These are phyloP conservation scores for Psidium guajava DNA, from an alignment of 345 rosid species.

Conservation along the genomic window DNA sequence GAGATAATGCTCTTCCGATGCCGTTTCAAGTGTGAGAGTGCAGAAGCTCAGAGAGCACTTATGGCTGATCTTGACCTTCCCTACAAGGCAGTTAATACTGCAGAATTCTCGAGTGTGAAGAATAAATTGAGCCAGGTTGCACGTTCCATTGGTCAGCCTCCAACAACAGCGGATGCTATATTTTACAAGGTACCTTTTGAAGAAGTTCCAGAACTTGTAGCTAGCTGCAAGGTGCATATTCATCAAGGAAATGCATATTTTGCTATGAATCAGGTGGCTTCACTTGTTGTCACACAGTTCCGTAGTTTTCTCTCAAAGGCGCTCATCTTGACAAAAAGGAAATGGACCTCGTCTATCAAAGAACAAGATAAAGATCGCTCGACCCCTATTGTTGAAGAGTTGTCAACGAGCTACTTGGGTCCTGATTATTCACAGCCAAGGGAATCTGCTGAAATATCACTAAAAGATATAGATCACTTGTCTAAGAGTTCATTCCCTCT, in stretches of 20 bases:
- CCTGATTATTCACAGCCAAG: constrained; percentile 83
- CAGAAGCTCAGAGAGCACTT: constrained; percentile 57
- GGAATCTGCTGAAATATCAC: constrained; percentile 60
- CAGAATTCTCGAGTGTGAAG: constrained; percentile 45
- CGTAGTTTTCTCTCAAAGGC: constrained; percentile 75
- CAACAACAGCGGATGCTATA: constrained; percentile 58
- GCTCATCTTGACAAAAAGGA: constrained; percentile 73
- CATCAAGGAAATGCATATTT: constrained; percentile 76
- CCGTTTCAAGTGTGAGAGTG: constrained; percentile 23
- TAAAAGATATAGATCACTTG: constrained; percentile 69
- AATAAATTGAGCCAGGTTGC: constrained; percentile 46
- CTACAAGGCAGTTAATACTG: constrained; percentile 43
- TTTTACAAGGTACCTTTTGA: constrained; percentile 94
- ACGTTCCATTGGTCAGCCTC: constrained; percentile 30
- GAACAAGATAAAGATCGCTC: constrained; percentile 84
- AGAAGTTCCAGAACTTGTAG: constrained; percentile 94
- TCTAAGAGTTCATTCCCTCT: constrained; percentile 83
- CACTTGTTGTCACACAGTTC: constrained; percentile 72
- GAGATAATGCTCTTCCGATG: constrained; percentile 76
- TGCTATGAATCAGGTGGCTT: constrained; percentile 86
- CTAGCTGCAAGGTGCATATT: constrained; percentile 61
- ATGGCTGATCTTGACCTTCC: constrained; percentile 65
- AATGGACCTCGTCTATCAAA: constrained; percentile 70
- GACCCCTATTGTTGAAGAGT: constrained; percentile 77
- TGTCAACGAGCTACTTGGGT: constrained; percentile 69